Evolutionary conservation across 306 rosid genomes (phyloP), one percentile per base, ranked within the genome.

Genomic region (Quercus engelmannii): DNA sequence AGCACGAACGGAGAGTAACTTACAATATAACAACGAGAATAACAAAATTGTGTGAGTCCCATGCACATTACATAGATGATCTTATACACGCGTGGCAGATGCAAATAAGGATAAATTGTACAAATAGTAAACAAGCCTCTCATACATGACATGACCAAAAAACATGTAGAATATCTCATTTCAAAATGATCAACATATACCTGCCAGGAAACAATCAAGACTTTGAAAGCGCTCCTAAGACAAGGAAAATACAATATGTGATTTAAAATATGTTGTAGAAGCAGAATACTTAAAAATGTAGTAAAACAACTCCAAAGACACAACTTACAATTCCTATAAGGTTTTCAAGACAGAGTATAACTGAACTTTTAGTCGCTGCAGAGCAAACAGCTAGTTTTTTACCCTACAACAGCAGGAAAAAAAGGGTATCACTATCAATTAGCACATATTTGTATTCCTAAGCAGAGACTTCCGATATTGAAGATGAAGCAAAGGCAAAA

Each of bases 141-240:
- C 65, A 23, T 46, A 69, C 31, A 55, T 75, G 10, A 73, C 55
- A 82, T 81, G 76, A 71, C 51, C 23, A 72, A 71, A 75, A 59
- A 71, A 26, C 15, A 67, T 59, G 74, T 7, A 62, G 80, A 73
- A 62, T 54, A 23, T 79, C 21, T 2, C 72, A 63, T 10, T 78
- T 23, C 30, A 78, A 74, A 83, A 54, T 33, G 15, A 30, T 61
- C 57, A 63, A 26, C 0, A 55, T 80, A 79, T 91, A 95, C 98
- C 99, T 35, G 99, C 99, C 79, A 95, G 98, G 89, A 95, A 95
- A 89, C 99, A 95, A 89, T 92, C 99, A 41, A 95, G 99, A 88
- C 90, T 61, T 88, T 86, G 94, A 83, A 95, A 95, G 73, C 98
- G 97, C 71, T 95, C 99, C 99, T 95, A 85, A 78, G 69, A 69